Conservation (phyloP, 805 yeast species). For the Saccharomycopsis microspora region DNA sequence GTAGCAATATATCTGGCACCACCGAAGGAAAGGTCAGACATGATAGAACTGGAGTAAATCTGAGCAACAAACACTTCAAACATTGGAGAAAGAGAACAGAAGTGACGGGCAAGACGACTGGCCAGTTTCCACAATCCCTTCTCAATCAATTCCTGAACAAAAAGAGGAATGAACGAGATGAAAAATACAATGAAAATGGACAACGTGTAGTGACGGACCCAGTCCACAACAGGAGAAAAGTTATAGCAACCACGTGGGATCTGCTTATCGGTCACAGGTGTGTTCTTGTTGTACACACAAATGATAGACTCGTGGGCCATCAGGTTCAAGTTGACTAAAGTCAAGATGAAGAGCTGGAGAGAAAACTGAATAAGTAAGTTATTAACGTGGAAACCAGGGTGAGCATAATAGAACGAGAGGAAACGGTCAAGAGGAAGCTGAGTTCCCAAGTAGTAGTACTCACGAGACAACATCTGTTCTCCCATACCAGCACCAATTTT, state of each 20-base stretch:
- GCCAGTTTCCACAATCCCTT: slow-evolving; percentile 72
- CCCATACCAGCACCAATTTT: slow-evolving; percentile 99
- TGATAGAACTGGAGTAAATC: slow-evolving; percentile 71
- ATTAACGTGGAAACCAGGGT: slow-evolving; percentile 91
- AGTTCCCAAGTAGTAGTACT: slow-evolving; percentile 84
- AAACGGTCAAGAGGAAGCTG: slow-evolving; percentile 82
- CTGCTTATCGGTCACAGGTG: slow-evolving; percentile 64
- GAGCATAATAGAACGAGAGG: slow-evolving; percentile 90
- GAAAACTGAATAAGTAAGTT: slow-evolving; percentile 81
- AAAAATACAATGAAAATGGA: slow-evolving; percentile 90
- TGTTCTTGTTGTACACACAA: slow-evolving; percentile 55
- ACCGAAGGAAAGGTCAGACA: slow-evolving; percentile 72
- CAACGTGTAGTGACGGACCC: slow-evolving; percentile 82
- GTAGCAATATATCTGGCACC: slow-evolving; percentile 89
- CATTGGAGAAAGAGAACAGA: slow-evolving; percentile 74
- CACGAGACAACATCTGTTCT: slow-evolving; percentile 86
- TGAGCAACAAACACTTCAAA: slow-evolving; percentile 96
- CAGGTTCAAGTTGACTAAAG: slow-evolving; percentile 70
- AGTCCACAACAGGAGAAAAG: slow-evolving; percentile 72
- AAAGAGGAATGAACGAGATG: slow-evolving; percentile 79
- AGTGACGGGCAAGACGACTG: slow-evolving; percentile 60
- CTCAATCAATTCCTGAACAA: slow-evolving; percentile 81
- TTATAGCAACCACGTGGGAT: slow-evolving; percentile 79
- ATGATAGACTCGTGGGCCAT: slow-evolving; percentile 58
- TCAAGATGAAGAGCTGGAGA: slow-evolving; percentile 76